Evolutionary conservation across 2,329 filamentous ascomycete species (phyloP).

Genomic region (Setomelanomma holmii): DNA sequence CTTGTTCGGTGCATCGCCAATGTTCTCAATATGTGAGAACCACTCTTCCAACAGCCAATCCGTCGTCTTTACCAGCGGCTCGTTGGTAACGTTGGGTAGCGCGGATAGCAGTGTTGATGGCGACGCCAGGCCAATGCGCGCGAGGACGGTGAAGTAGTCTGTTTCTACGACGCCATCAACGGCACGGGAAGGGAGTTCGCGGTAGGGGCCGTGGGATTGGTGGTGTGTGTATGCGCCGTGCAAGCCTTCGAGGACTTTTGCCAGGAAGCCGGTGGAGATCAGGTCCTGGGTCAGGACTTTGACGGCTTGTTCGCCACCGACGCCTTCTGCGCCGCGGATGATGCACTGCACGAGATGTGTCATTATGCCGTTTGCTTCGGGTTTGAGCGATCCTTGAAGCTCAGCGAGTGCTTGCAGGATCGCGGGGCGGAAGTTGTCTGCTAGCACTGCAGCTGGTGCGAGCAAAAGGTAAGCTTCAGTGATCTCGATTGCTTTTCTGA

Average conservation of each 20-base stretch:
- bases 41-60: conserved; percentile 63
- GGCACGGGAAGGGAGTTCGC: conserved; percentile 67
- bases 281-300: conserved; percentile 60
- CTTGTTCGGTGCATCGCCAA: conserved; percentile 69
- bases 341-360: conserved; percentile 56
- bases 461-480: conserved; percentile 58
- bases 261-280: conserved; percentile 65
- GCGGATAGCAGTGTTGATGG: conserved; percentile 70
- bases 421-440: conserved; percentile 48
- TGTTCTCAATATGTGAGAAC: conserved; percentile 73
- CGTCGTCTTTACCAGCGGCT: conserved; percentile 41
- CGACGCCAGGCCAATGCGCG: conserved; percentile 76
- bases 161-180: conserved; percentile 80
- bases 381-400: conserved; percentile 56
- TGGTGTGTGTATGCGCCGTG: conserved; percentile 61
- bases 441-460: conserved; percentile 55
- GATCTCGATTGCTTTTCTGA: conserved; percentile 58
- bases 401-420: conserved; percentile 50
- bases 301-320: conserved; percentile 60
- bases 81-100: conserved; percentile 48
- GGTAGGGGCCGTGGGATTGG: conserved; percentile 79
- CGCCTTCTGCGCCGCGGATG: conserved; percentile 59
- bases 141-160: conserved; percentile 84
- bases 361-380: conserved; percentile 57
- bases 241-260: conserved; percentile 58